Conservation (phyloP, 805 yeast genomes). For the Spathaspora passalidarum region DNA sequence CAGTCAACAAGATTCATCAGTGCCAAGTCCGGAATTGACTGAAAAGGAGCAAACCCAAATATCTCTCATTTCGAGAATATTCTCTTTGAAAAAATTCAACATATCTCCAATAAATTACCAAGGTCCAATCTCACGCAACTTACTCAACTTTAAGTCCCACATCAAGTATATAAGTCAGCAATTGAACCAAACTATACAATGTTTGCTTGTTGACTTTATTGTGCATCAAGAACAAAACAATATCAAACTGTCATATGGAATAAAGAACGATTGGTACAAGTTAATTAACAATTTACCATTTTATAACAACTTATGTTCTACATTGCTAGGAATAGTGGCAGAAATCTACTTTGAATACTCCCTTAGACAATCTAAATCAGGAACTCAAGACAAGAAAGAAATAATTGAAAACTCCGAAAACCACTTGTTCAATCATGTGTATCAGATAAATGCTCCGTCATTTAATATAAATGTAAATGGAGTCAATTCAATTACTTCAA, state of each 20-base stretch:
- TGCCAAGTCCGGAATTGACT: slow-evolving; percentile 17
- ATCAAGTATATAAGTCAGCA: slow-evolving; percentile 49
- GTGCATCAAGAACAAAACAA: slow-evolving; percentile 42
- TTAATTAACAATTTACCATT: slow-evolving; percentile 63
- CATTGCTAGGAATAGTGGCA: slow-evolving; percentile 59
- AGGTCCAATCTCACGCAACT: slow-evolving; percentile 68
- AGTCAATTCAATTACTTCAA: slow-evolving; percentile 33
- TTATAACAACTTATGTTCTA: slow-evolving; percentile 51
- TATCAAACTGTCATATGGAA: slow-evolving; percentile 43
- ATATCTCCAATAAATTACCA: slow-evolving; percentile 50
- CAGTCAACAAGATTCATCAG: slow-evolving; percentile 4
- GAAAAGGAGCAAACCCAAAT: slow-evolving; percentile 34
- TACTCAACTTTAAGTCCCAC: slow-evolving; percentile 66
- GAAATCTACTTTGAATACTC: slow-evolving; percentile 51
- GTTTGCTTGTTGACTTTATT: slow-evolving; percentile 48
- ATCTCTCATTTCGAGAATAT: slow-evolving; percentile 33
- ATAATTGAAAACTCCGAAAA: slow-evolving; percentile 24
- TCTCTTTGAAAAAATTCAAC: slow-evolving; percentile 33
- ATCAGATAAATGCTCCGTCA: slow-evolving; percentile 35
- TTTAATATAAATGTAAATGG: slow-evolving; percentile 42
- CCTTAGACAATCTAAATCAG: slow-evolving; percentile 23
- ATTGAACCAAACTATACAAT: slow-evolving; percentile 53
- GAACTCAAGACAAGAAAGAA: slow-evolving; percentile 22
- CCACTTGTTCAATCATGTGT: slow-evolving; percentile 33
- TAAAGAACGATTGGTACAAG: slow-evolving; percentile 55